Evolutionary conservation across 1,284 basidiomycete genomes (phyloP).

Genomic region (Cutaneotrichosporon mucoides): DNA sequence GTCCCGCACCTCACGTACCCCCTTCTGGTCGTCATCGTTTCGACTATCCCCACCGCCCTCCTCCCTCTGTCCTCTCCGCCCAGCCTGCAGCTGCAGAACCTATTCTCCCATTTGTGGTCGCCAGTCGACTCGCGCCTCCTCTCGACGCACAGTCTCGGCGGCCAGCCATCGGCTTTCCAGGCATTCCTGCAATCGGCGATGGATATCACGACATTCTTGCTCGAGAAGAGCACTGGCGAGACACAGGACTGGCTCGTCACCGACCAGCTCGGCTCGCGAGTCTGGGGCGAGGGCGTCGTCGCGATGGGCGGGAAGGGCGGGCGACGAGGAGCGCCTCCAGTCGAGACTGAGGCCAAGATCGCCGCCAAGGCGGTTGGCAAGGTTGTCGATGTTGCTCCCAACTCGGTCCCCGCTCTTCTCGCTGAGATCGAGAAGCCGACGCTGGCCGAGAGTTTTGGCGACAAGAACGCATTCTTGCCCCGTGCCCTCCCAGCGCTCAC

Average conservation of each 20-base stretch:
- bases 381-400: conserved; percentile 44
- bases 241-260: conserved; percentile 32
- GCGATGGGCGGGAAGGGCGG: conserved; percentile 36
- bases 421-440: conserved; percentile 58
- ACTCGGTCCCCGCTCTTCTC: conserved; percentile 74
- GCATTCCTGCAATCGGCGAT: conserved; percentile 36
- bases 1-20: conserved; percentile 45
- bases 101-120: conserved; percentile 46
- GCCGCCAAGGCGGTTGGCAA: conserved; percentile 28
- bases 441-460: conserved; percentile 49
- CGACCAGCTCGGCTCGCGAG: conserved; percentile 31
- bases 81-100: conserved; percentile 27
- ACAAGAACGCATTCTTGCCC: conserved; percentile 23
- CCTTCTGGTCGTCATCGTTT: conserved; percentile 39
- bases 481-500: conserved; percentile 16
- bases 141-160: conserved; percentile 38
- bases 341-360: conserved; percentile 34
- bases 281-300: conserved; percentile 42
- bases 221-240: conserved; percentile 24
- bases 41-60: conserved; percentile 34
- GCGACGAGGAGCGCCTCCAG: conserved; percentile 13
- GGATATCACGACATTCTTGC: conserved; percentile 31
- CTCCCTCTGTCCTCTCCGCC: conserved; percentile 26
- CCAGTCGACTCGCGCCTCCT: conserved; percentile 42
- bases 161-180: conserved; percentile 39